Percentiles rank a stretch among this genome's conserved stretches.
Evolutionary conservation across 495 filamentous ascomycete genomes (phyloP).

Genomic region (Aspergillus saccharolyticus): DNA sequence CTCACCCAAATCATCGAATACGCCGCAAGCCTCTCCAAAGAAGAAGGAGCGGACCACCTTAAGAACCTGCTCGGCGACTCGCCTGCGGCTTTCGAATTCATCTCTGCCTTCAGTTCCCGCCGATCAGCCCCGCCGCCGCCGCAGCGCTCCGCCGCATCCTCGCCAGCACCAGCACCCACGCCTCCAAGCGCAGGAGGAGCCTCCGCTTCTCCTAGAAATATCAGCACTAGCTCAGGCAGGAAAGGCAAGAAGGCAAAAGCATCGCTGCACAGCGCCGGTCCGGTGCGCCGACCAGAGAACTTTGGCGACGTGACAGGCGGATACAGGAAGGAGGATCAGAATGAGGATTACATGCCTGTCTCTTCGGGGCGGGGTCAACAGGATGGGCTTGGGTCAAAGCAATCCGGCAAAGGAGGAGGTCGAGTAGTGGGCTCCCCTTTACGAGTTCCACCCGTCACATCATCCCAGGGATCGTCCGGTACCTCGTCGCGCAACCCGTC

Average conservation of each 20-base stretch:
- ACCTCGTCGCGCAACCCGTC: conserved; percentile 34
- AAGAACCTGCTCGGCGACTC: conserved; percentile 85
- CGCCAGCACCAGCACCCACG: conserved; percentile 27
- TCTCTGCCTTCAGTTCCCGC: conserved; percentile 80
- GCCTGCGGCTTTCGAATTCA: conserved; percentile 81
- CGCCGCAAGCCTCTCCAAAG: conserved; percentile 63
- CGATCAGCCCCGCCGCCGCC: conserved; percentile 32
- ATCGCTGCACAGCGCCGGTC: conserved; percentile 55
- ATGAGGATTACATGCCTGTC: conserved; percentile 57
- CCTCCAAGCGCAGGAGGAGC: conserved; percentile 10
- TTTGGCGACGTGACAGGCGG: conserved; percentile 50
- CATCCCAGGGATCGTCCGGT: conserved; percentile 24
- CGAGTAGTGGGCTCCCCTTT: conserved; percentile 37
- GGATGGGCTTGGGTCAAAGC: not conserved
- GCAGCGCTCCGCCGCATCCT: conserved; percentile 1
- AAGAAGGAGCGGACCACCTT: conserved; percentile 75
- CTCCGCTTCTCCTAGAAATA: conserved; percentile 18
- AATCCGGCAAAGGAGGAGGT: conserved; percentile 19
- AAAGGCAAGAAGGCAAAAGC: conserved; percentile 55
- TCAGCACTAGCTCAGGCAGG: conserved; percentile 13
- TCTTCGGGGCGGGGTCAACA: not conserved
- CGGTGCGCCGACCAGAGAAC: conserved; percentile 53
- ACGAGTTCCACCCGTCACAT: conserved; percentile 29
- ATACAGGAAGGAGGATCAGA: conserved; percentile 56
- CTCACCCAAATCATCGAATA: conserved; percentile 79